Percentiles rank a stretch among this genome's conserved stretches.
phyloP scores from a whole-genome alignment of 306 rosid species.

The Trifolium dubium region DNA sequence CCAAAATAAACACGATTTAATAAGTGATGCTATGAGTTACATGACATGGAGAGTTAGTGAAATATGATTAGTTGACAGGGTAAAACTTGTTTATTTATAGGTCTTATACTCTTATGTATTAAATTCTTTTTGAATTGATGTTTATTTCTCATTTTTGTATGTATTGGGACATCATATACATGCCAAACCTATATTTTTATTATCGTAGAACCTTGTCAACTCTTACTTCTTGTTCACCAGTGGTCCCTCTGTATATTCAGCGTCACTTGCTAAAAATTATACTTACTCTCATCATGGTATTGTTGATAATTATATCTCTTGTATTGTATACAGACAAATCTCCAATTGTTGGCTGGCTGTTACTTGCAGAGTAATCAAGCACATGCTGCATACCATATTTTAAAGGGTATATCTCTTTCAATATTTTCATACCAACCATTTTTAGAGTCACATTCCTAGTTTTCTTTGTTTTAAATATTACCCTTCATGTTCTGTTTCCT shows the following conservation, averaged over 20 bases:
- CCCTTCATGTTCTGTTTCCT: background rate
- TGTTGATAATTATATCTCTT: slow-evolving; percentile 32
- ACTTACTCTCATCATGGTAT: slow-evolving; percentile 13
- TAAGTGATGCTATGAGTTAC: background rate
- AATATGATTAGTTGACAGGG: background rate
- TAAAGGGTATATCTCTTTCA: slow-evolving; percentile 70
- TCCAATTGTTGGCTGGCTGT: slow-evolving; percentile 87
- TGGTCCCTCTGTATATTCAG: slow-evolving; percentile 1
- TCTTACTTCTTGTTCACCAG: slow-evolving; percentile 36
- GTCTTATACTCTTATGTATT: background rate
- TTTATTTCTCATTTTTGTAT: slow-evolving; percentile 5
- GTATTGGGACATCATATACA: background rate
- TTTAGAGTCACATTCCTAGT: background rate
- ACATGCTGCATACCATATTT: slow-evolving; percentile 81
- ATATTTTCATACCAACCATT: slow-evolving; percentile 12
- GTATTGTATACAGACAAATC: slow-evolving; percentile 67
- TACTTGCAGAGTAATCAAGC: slow-evolving; percentile 90
- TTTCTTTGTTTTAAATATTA: slow-evolving; percentile 17
- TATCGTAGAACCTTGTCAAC: background rate
- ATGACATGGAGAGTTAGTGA: background rate
- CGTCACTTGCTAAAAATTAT: slow-evolving; percentile 18
- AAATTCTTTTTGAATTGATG: slow-evolving; percentile 24
- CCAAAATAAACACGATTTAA: background rate
- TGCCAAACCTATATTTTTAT: background rate
- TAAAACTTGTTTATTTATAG: background rate